Evolutionary conservation across 768 basidiomycete species (phyloP).

Genomic region (Russula compacta): DNA sequence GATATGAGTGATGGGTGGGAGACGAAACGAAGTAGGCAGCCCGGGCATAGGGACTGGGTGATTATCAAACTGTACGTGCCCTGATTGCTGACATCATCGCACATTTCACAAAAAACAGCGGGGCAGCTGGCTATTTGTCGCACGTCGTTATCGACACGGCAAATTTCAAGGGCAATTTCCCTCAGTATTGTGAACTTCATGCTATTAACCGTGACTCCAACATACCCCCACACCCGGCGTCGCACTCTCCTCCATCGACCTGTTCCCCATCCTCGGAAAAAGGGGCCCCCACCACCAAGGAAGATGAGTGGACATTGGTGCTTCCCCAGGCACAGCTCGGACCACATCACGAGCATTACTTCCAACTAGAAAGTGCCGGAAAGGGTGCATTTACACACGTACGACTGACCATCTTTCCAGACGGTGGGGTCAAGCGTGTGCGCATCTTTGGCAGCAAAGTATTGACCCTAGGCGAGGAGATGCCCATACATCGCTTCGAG

Average conservation of each 20-base stretch:
- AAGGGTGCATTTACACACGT: constrained; percentile 68
- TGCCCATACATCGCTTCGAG: neutral
- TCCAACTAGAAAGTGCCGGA: constrained; percentile 64
- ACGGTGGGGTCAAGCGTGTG: constrained; percentile 93
- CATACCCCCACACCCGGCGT: constrained; percentile 20
- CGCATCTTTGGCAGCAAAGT: constrained; percentile 63
- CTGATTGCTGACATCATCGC: neutral
- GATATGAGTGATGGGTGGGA: constrained; percentile 99
- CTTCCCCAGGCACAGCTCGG: constrained; percentile 74
- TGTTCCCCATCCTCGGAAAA: constrained; percentile 19
- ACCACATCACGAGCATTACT: constrained; percentile 83
- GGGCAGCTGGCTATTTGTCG: constrained; percentile 62
- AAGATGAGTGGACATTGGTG: constrained; percentile 61
- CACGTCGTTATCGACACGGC: constrained; percentile 86
- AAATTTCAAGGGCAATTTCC: constrained; percentile 95
- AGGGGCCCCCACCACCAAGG: constrained; percentile 24
- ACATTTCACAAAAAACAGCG: constrained; percentile 36
- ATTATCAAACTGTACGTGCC: constrained; percentile 73
- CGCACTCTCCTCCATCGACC: constrained; percentile 12
- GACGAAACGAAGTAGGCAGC: constrained; percentile 75
- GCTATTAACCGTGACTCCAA: constrained; percentile 37
- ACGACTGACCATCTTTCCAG: constrained; percentile 82
- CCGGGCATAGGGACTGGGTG: constrained; percentile 85
- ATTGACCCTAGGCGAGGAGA: constrained; percentile 13
- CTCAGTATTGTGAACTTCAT: constrained; percentile 76